Evolutionary conservation across 208 protist genomes (phyloP), one percentile per base, ranked within the genome.

Genomic region (Acanthamoeba castellanii): DNA sequence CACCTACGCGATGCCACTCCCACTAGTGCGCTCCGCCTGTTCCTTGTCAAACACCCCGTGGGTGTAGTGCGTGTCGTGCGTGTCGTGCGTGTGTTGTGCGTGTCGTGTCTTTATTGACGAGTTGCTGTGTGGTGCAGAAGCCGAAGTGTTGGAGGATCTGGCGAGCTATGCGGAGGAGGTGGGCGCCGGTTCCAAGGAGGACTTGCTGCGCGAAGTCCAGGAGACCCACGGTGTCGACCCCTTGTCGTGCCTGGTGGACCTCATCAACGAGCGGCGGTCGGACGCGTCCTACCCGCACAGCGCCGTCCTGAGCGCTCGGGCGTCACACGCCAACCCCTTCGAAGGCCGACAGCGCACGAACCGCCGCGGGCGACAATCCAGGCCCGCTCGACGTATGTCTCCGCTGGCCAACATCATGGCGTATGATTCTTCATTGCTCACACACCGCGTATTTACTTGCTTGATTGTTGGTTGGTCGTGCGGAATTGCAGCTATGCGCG

Each of bases 161-260:
- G 85, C 85, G 18, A 32, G 37, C 25, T 92, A 92, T 72, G 85
- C 32, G 16, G 85, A 92, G 59, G 85, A 52, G 32, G 16, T 72
- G 50, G 59, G 61, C 34, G 74, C 74, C 16, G 74, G 74, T 2
- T 25, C 47, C 13, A 22, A 59, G 45, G 78, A 87, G 42, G 78
- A 22, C 7, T 42, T 87, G 20, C 11, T 87, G 4, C 78, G 78
- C 5, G 45, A 87, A 59, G 78, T 32, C n/a, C 14, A 72, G 66
- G 66, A 68, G 61, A 68, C n/a, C 3, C 25, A 25, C 74, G 27
- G 37, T 4, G 16, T 84, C 74, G 32, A 27, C 74, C 27, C 25
- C 45, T 18, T 59, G 47, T 18, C n/a, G 50, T 42, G 16, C 5
- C 78, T 87, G 20, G 78, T 59, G 14, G 25, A 59, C 6, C 37